A percentile compares a stretch with the other conserved stretches of the same genome.
Evolutionary conservation across 441 rosid genomes (phyloP).

Genomic region (Jatropha multifida): DNA sequence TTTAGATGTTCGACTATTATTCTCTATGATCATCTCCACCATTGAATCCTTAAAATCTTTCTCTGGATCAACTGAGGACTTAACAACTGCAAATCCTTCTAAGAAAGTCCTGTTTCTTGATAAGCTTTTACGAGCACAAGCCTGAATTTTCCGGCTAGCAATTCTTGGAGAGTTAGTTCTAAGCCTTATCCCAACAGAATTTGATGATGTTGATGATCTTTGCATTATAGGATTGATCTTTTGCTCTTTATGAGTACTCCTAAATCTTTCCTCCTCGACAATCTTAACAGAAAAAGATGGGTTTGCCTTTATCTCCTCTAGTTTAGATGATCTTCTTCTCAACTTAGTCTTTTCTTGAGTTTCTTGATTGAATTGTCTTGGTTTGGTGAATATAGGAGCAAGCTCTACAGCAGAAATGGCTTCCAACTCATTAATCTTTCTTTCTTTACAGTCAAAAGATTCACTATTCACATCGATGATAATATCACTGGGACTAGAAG

Average conservation of each 20-base stretch:
- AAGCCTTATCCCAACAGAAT: constrained; percentile 49
- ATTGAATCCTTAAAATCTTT: constrained; percentile 84
- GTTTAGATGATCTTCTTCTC: constrained; percentile 14
- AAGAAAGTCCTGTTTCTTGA: constrained; percentile 34
- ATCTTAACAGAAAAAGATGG: constrained; percentile 26
- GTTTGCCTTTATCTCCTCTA: constrained; percentile 5
- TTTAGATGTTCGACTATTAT: constrained; percentile 57
- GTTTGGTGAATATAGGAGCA: constrained; percentile 34
- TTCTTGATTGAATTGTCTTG: constrained; percentile 10
- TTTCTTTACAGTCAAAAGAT: constrained; percentile 14
- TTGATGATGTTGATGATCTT: constrained; percentile 11
- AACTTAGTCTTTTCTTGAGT: constrained; percentile 7
- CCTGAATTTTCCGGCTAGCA: constrained; percentile 38
- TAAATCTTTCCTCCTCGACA: constrained; percentile 27
- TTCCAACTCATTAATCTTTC: constrained; percentile 21
- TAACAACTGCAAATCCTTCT: constrained; percentile 71
- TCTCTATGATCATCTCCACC: constrained; percentile 89
- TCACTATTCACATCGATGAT: constrained; percentile 40
- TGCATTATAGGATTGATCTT: no score
- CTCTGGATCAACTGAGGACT: constrained; percentile 69
- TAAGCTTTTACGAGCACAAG: constrained; percentile 28
- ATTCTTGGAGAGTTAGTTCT: constrained; percentile 60
- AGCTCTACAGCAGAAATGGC: constrained; percentile 30
- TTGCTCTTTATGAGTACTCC: constrained; percentile 17
- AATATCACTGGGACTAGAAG: constrained; percentile 36